Evolutionary conservation across 164 flowering plant species (phyloP), one percentile per base, ranked within the genome.

Genomic region (Magnolia officinalis): DNA sequence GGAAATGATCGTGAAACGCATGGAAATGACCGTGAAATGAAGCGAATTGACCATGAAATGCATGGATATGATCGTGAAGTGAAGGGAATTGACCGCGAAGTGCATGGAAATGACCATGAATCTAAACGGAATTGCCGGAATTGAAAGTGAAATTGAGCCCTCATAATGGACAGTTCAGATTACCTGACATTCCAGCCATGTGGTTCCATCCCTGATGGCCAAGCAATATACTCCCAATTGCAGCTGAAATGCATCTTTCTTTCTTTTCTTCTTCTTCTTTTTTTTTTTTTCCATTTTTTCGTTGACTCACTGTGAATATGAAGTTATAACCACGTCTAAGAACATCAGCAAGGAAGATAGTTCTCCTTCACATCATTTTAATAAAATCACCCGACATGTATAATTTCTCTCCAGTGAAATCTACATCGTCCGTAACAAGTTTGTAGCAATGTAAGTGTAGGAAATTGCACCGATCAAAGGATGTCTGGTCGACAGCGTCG

Each of bases 311-410:
- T 79, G 96, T 91, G 85, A 94, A 92, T 67, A 92, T 81, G 86
- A 94, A 89, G 82, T 18, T 89, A 83, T 90, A 92, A 0, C 94
- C 92, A 9, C 83, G 89, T 67, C 75, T 80, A 55, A 94, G 94
- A 50, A 91, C 91, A 10, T 90, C 83, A 4, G 77, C 45, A 0
- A 90, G 88, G 50, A 94, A 83, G 2, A 59, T 71, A 24, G 97
- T 92, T 67, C 98, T 86, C 29, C 87, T 82, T 96, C 97, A 94
- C 98, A 94, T 94, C 97, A 91, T 94, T 79, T 84, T 79, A 65
- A 94, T 81, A 69, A 91, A 94, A 6, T 88, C 94, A 18, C 31
- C 59, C 1, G 91, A 85, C 97, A 92, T 91, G 82, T 78, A 94
- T 8, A 90, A 18, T 72, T 90, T 85, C 82, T 94, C 97, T 0